Base-by-base conservation (phyloP, 2,329 filamentous ascomycete species). In the Trichoderma koningii region DNA sequence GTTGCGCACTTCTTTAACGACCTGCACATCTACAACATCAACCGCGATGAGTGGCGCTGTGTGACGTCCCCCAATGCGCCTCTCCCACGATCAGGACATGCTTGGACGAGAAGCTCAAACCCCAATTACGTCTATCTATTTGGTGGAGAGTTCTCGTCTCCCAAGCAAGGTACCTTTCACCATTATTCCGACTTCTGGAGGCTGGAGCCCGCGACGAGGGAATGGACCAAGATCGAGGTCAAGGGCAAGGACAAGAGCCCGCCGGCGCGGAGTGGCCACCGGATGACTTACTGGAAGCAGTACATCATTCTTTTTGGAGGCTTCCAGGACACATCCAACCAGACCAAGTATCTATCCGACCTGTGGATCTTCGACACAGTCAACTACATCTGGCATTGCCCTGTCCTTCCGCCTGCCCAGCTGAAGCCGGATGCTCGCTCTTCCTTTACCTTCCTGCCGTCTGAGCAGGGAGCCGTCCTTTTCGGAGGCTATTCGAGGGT, bases 171-270 rank as follows among this genome's bases (percentile, higher is more conserved):
- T 4, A 98, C 94, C 0, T 99, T 99, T 73, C 97, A 99, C 76
- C 95, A 99, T 78, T 99, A 99, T 80, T 97, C 96, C 73, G 95
- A 98, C 79, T 98, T 99, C 76, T 99, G 95, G 94, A 85, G 90
- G 56, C 84, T 98, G 50, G 93, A 98, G 73, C 90, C 94, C 0
- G 85, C 84, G 9, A 88, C 86, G 7, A 85, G 93, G 71, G 95
- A 99, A 80, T 99, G 95, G 95, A 91, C 87, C 64, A 90, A 93
- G 67, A 82, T 99, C 41, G 95, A 99, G 76, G 84, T 83, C 71
- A 86, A 86, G 80, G 91, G 91, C 66, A 86, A 87, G 79, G 90
- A 91, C 64, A 91, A 91, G 76, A 84, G 85, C 42, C 94, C 94
- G 45, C 89, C 92, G 2, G 93, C 94, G 3, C 84, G 95, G 69